Evolutionary conservation across 2,329 filamentous ascomycete genomes (phyloP).

Genomic region (Diaporthe australafricana): DNA sequence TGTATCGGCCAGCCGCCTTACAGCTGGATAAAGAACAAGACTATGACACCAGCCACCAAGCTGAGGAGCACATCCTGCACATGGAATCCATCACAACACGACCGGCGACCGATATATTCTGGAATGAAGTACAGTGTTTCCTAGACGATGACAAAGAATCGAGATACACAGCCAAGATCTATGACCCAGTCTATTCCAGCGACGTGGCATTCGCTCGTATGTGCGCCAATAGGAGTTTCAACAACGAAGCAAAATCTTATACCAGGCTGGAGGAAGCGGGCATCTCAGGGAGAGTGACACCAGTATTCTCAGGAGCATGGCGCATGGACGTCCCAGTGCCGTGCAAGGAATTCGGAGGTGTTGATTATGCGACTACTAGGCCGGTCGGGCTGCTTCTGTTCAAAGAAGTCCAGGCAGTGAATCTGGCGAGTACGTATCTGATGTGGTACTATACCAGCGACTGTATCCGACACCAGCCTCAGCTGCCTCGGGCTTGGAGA

Average conservation of each 20-base stretch:
- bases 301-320: neutral
- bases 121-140: neutral
- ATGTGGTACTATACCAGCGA: neutral
- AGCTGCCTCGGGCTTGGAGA: neutral
- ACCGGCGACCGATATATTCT: neutral
- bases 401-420: neutral
- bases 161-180: constrained; percentile 2
- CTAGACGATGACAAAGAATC: neutral
- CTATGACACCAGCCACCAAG: neutral
- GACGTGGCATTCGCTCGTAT: neutral
- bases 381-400: neutral
- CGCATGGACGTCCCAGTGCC: neutral
- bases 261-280: neutral
- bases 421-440: neutral
- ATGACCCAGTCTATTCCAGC: constrained; percentile 2
- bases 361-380: neutral
- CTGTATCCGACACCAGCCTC: neutral
- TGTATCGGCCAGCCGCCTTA: neutral
- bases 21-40: neutral
- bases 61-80: neutral
- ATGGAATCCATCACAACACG: neutral
- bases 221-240: neutral
- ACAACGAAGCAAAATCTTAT: neutral
- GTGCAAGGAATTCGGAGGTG: neutral
- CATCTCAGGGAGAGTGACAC: neutral